phyloP scores from a whole-genome alignment of 2,329 filamentous ascomycete genomes.

The Pseudogymnoascus sp. region DNA sequence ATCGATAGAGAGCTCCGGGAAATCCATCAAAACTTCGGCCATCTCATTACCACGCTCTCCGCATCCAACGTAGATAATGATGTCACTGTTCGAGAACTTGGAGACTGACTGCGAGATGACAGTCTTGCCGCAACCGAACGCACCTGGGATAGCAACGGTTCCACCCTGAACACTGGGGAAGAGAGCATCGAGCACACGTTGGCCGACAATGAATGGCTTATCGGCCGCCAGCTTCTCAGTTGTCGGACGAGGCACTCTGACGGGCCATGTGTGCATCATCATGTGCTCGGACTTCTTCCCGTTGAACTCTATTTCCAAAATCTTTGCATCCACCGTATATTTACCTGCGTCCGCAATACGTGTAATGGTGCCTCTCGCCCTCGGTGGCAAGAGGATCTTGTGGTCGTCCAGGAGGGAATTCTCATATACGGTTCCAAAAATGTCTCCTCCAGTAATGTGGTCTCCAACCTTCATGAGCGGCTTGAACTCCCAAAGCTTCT shows the following conservation, averaged over 20 bases:
- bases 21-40: conserved; percentile 99
- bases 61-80: conserved; percentile 93
- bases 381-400: conserved; percentile 84
- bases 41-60: conserved; percentile 97
- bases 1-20: conserved; percentile 93
- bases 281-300: conserved; percentile 87
- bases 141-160: conserved; percentile 94
- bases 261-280: conserved; percentile 99
- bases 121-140: conserved; percentile 98
- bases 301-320: conserved; percentile 94
- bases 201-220: conserved; percentile 89
- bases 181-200: conserved; percentile 90
- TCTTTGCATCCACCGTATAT: conserved; percentile 89
- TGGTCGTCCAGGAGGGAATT: conserved; percentile 92
- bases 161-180: conserved; percentile 96
- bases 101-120: conserved; percentile 98
- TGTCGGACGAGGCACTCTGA: conserved; percentile 86
- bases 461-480: conserved; percentile 89
- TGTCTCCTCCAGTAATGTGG: conserved; percentile 91
- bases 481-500: conserved; percentile 94
- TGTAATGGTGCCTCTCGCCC: conserved; percentile 85
- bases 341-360: conserved; percentile 80
- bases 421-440: conserved; percentile 91
- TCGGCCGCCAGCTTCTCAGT: conserved; percentile 87
- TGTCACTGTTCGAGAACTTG: conserved; percentile 99